phyloP scores from a whole-genome alignment of 495 filamentous ascomycete species.

The Penicillium atrosanguineum region DNA sequence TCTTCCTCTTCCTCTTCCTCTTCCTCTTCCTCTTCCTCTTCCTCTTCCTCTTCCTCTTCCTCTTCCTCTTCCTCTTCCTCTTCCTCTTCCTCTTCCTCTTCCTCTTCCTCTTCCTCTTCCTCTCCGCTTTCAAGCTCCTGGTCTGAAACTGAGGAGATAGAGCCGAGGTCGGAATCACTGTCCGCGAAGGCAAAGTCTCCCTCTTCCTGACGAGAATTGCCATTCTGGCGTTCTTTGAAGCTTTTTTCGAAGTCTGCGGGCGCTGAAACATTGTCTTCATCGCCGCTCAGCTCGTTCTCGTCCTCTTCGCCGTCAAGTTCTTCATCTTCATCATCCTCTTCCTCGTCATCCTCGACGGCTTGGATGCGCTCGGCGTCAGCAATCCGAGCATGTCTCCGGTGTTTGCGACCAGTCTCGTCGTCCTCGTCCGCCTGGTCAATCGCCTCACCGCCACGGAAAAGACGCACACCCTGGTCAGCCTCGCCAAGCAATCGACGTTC shows the following conservation, averaged over 20 bases:
- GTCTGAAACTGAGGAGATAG: conserved; percentile 69
- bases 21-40: conserved; percentile 48
- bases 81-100: conserved; percentile 57
- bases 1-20: conserved; percentile 62
- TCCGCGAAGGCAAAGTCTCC: conserved; percentile 85
- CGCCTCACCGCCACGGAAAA: conserved; percentile 76
- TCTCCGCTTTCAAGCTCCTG: conserved; percentile 59
- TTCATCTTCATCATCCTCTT: conserved; percentile 43
- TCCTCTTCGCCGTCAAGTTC: conserved; percentile 22
- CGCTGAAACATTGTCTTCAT: conserved; percentile 42
- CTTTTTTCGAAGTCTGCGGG: conserved; percentile 39
- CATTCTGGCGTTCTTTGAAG: conserved; percentile 47
- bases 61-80: too few species aligned
- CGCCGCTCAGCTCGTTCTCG: conserved; percentile 26
- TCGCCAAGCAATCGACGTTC: conserved; percentile 81
- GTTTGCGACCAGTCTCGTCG: conserved; percentile 66
- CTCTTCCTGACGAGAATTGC: conserved; percentile 42
- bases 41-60: conserved; percentile 62
- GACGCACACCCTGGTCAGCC: conserved; percentile 71
- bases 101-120: conserved; percentile 62
- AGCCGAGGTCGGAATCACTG: conserved; percentile 92
- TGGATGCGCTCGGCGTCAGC: conserved; percentile 56
- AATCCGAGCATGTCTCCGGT: conserved; percentile 62
- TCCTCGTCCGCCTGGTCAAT: conserved; percentile 60
- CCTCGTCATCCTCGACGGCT: conserved; percentile 59